Evolutionary conservation across 2,329 filamentous ascomycete species (phyloP).

Genomic region (Clonostachys chloroleuca): DNA sequence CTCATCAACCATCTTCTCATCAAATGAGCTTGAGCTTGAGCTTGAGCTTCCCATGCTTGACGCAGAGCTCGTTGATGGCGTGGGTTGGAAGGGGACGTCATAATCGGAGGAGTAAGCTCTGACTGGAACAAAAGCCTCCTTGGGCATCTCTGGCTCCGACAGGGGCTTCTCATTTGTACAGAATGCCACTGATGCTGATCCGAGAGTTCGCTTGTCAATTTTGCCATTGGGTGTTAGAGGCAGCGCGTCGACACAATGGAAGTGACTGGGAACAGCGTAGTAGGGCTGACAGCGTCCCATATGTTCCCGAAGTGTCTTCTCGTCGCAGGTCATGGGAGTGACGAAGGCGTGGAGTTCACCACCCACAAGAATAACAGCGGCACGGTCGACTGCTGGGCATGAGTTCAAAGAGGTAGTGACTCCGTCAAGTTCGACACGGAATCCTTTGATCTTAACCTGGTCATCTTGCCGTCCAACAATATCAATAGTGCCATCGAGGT

Average conservation of each 20-base stretch:
- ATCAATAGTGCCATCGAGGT: conserved; percentile 8
- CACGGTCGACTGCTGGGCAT: conserved; percentile 21
- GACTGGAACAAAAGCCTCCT: not conserved
- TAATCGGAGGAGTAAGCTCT: not conserved
- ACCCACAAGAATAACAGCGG: conserved; percentile 13
- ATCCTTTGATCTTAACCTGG: conserved; percentile 12
- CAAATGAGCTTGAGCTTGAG: not conserved
- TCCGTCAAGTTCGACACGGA: conserved; percentile 31
- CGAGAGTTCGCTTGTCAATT: conserved; percentile 30
- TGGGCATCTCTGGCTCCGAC: not conserved
- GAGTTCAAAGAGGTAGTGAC: conserved; percentile 15
- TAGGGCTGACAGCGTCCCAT: conserved; percentile 33
- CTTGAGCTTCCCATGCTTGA: not conserved
- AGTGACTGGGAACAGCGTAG: conserved; percentile 38
- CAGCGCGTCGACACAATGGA: conserved; percentile 25
- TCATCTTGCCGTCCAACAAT: conserved; percentile 11
- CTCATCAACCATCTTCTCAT: conserved; percentile 6
- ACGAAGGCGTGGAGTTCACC: conserved; percentile 4
- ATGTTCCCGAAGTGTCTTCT: conserved; percentile 21
- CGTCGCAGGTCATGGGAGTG: conserved; percentile 19
- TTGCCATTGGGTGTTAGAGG: conserved; percentile 44
- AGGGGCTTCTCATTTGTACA: not conserved
- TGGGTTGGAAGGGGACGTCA: not conserved
- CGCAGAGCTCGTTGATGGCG: not conserved
- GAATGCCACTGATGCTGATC: not conserved